These are phyloP conservation scores for Claviceps sp. DNA, from an alignment of 2,329 filamentous ascomycete species.

Conservation along the genomic window DNA sequence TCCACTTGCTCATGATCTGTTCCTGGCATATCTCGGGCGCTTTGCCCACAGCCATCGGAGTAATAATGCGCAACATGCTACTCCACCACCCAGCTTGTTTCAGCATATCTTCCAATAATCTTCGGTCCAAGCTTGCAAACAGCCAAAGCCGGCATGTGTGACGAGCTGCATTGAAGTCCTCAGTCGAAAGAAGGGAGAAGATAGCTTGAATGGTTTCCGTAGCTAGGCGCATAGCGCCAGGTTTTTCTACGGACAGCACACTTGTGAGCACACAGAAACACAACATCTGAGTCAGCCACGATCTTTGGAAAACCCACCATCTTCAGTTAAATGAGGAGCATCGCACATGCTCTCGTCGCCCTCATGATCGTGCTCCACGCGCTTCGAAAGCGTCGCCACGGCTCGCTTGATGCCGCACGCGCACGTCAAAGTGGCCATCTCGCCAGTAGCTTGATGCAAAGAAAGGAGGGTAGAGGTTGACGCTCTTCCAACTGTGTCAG, in stretches of 20 bases:
- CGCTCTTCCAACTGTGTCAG: constrained; percentile 3
- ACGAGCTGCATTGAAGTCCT: constrained; percentile 45
- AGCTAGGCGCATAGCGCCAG: constrained; percentile 17
- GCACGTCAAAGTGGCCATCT: constrained; percentile 9
- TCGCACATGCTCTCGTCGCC: constrained; percentile 1
- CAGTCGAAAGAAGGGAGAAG: constrained; percentile 19
- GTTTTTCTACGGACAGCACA: constrained; percentile 3
- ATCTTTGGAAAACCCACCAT: not conserved
- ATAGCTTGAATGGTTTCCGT: constrained; percentile 26
- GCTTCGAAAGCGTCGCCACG: constrained; percentile 7
- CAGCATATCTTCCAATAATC: constrained; percentile 38
- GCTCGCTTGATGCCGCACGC: constrained; percentile 8
- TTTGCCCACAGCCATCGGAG: constrained; percentile 9
- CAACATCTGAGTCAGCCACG: not conserved
- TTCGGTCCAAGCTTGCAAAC: constrained; percentile 37
- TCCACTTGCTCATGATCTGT: constrained; percentile 26
- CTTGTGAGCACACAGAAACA: not conserved
- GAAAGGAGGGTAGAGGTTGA: constrained; percentile 4
- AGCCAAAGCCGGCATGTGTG: constrained; percentile 49
- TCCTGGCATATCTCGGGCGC: constrained; percentile 12
- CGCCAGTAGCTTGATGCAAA: constrained; percentile 1
- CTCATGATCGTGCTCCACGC: constrained; percentile 7
- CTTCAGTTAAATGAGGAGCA: not conserved
- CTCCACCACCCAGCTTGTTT: constrained; percentile 41
- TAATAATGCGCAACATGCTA: constrained; percentile 17